Evolutionary conservation across 2,329 filamentous ascomycete genomes (phyloP).

Genomic region (Epichloe uncinata): DNA sequence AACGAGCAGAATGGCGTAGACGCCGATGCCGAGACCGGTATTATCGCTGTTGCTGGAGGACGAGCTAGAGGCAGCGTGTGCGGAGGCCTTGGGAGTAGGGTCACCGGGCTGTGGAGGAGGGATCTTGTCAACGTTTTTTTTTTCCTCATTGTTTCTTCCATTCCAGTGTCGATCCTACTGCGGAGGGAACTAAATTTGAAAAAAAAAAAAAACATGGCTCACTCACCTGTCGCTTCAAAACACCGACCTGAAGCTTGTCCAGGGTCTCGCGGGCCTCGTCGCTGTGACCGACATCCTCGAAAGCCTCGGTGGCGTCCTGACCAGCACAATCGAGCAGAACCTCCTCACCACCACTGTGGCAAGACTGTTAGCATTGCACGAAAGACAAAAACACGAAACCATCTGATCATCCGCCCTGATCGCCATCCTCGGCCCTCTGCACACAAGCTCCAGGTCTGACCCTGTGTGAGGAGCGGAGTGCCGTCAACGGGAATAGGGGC

Average conservation of each 20-base stretch:
- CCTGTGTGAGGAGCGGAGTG: background rate
- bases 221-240: conserved; percentile 67
- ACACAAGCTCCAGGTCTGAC: background rate
- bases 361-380: conserved; percentile 1
- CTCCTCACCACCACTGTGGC: conserved; percentile 82
- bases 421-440: background rate
- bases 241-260: conserved; percentile 59
- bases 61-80: conserved; percentile 34
- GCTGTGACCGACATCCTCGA: conserved; percentile 98
- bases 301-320: conserved; percentile 93
- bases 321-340: conserved; percentile 92
- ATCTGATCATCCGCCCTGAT: background rate
- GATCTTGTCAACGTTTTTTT: background rate
- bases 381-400: background rate
- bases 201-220: background rate
- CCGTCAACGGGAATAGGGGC: background rate
- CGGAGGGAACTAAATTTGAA: background rate
- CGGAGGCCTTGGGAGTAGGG: conserved; percentile 53
- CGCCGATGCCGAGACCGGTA: conserved; percentile 56
- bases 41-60: conserved; percentile 33
- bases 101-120: conserved; percentile 50
- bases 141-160: background rate
- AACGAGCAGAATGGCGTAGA: conserved; percentile 70
- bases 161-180: background rate
- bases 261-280: conserved; percentile 96